Percentiles rank a stretch among this genome's conserved stretches.
Evolutionary conservation across 352 stramenopile species (phyloP).

Genomic region (Globisporangium rhizosaccharum): DNA sequence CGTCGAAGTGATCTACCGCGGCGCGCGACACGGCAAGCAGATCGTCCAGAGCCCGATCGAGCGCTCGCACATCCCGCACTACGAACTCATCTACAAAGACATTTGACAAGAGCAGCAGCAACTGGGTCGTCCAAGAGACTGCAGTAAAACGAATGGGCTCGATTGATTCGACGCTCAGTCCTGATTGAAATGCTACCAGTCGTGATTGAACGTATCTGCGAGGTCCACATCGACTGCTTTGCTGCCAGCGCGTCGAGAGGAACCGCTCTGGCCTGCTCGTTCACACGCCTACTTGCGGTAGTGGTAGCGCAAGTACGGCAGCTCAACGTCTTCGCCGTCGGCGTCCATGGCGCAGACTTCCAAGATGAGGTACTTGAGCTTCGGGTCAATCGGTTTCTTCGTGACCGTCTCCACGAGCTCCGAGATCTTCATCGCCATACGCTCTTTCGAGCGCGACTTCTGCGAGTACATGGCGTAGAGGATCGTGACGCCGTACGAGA

Average conservation of each 20-base stretch:
- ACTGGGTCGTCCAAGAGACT: too few relatives aligned
- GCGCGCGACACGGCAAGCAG: conserved; percentile 68
- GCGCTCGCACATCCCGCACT: conserved; percentile 70
- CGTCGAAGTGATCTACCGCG: conserved; percentile 83
- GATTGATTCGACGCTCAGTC: background rate
- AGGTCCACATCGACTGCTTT: background rate
- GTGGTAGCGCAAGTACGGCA: conserved; percentile 93
- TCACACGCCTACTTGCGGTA: conserved; percentile 36
- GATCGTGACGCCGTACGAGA: conserved; percentile 94
- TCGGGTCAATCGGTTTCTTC: conserved; percentile 93
- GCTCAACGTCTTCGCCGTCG: conserved; percentile 94
- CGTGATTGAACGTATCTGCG: too few relatives aligned
- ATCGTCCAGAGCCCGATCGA: conserved; percentile 82
- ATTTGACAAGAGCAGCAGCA: conserved; percentile 29
- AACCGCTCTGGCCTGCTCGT: background rate
- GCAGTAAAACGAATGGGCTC: too few relatives aligned
- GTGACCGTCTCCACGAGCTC: conserved; percentile 94
- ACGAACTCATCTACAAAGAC: conserved; percentile 80
- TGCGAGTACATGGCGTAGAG: conserved; percentile 87
- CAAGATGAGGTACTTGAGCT: conserved; percentile 95
- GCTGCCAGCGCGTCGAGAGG: too few relatives aligned
- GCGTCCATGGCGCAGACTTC: conserved; percentile 96
- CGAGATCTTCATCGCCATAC: conserved; percentile 96
- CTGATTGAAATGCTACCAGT: too few relatives aligned
- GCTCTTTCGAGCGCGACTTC: conserved; percentile 88